Percentiles rank a stretch among this genome's conserved stretches.
These are phyloP conservation scores for Termitomyces sp. DNA, from an alignment of 768 basidiomycete species.

Conservation along the genomic window DNA sequence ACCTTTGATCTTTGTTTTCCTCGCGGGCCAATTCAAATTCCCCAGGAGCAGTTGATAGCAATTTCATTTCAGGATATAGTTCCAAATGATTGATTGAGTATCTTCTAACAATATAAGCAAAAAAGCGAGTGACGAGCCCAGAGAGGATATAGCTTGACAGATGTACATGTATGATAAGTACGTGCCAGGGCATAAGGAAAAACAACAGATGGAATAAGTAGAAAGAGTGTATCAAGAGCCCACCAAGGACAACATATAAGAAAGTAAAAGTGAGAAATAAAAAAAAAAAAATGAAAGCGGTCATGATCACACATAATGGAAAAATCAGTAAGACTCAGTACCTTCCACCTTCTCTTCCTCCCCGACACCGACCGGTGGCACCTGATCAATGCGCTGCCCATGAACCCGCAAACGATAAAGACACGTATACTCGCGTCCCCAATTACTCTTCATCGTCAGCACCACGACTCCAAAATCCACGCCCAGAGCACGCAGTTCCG, in stretches of 20 bases:
- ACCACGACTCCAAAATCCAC: constrained; percentile 85
- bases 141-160: constrained; percentile 3
- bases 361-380: constrained; percentile 22
- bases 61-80: too few relatives aligned
- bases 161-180: not conserved
- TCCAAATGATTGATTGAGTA: constrained; percentile 3
- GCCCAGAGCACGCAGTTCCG: constrained; percentile 60
- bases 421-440: constrained; percentile 86
- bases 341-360: constrained; percentile 17
- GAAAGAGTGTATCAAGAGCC: constrained; percentile 2
- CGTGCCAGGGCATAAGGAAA: not conserved
- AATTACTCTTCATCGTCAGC: constrained; percentile 77
- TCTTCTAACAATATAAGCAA: constrained; percentile 2
- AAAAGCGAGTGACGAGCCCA: not conserved
- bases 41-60: too few relatives aligned
- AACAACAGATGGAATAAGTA: constrained; percentile 8
- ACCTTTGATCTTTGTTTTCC: too few relatives aligned
- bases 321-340: not conserved
- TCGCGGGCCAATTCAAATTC: too few relatives aligned
- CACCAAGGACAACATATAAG: not conserved
- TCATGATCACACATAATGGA: not conserved
- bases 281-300: not conserved
- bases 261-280: not conserved
- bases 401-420: constrained; percentile 83
- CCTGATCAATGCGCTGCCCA: constrained; percentile 46